Evolutionary conservation across 768 basidiomycete species (phyloP), one percentile per base, ranked within the genome.

Genomic region (Mycena alexandri): DNA sequence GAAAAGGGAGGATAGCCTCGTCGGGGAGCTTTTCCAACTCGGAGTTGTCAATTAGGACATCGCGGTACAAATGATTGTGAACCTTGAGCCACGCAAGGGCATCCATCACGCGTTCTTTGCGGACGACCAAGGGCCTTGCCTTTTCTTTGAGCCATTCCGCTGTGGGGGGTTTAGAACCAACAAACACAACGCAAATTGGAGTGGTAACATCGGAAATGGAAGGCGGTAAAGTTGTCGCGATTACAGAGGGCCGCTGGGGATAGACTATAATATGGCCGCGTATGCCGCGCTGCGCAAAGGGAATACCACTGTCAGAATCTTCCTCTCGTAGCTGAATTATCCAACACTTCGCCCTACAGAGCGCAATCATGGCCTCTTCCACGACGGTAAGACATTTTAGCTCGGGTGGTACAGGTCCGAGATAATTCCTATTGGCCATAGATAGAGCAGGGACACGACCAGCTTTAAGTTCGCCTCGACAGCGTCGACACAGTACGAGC

Each of bases 201-300:
- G 71, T 64, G 2, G 69, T 22, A 24, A 75, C 67, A 0, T 76
- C 75, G 13, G 68, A 68, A 0, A 76, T 25, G n/a, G 72, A 19
- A 0, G 71, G 72, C 3, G 76, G 76, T 6, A 77, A 55, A 3
- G 74, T 16, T 0, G 2, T 5, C 8, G 61, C 64, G 2, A 77
- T 42, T 1, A 38, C 34, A 17, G 69, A 60, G 0, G 74, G 75
- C 2, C 48, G 47, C 36, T 75, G 74, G 5, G 76, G 76, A 47
- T 74, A 74, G 0, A 75, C 56, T 6, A 78, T 71, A n/a, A 77
- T 67, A 59, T 76, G 74, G 0, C 77, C 76, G 36, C 61, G 55
- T 19, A 78, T 25, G 7, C 73, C 76, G 1, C 72, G 57, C 51
- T 78, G 72, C 8, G 58, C 22, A n/a, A n/a, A n/a, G 51, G 9